Evolutionary conservation across 2,329 filamentous ascomycete species (phyloP).

Genomic region (Leptographium galeiforme): DNA sequence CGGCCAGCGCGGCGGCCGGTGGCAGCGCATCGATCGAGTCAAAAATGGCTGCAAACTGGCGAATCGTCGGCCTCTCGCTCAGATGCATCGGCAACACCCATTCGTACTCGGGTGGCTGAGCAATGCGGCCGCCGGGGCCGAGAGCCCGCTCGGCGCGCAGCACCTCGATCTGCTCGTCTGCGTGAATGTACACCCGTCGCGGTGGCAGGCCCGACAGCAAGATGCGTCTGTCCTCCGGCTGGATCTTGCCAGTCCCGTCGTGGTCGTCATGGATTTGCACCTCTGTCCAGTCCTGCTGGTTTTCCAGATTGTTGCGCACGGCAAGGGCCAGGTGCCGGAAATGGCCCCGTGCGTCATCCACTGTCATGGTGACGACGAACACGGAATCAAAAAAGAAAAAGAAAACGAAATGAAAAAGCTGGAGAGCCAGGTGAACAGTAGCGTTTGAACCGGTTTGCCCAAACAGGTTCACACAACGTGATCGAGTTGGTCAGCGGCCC

Average conservation of each 20-base stretch:
- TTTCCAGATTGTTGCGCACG: constrained; percentile 56
- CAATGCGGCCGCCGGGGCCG: constrained; percentile 28
- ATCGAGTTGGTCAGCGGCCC: not conserved
- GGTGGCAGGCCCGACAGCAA: constrained; percentile 63
- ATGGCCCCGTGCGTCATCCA: not conserved
- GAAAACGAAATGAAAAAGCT: not conserved
- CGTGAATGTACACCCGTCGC: constrained; percentile 61
- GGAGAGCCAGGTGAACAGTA: not conserved
- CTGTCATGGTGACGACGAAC: not conserved
- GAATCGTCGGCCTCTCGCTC: constrained; percentile 58
- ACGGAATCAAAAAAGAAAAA: not conserved
- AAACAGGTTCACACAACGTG: not conserved
- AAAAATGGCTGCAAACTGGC: constrained; percentile 54
- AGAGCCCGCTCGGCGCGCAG: constrained; percentile 45
- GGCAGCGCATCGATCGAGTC: constrained; percentile 42
- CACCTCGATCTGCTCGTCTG: constrained; percentile 67
- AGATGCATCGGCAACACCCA: constrained; percentile 67
- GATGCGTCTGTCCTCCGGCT: constrained; percentile 28
- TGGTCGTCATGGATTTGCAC: constrained; percentile 36
- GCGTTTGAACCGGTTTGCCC: not conserved
- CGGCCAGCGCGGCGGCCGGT: constrained; percentile 15
- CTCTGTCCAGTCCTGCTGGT: constrained; percentile 63
- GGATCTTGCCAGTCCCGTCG: not conserved
- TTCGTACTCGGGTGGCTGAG: constrained; percentile 46
- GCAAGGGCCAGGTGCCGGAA: constrained; percentile 35